Evolutionary conservation across 441 rosid genomes (phyloP).

Genomic region (Eutrema salsugineum): DNA sequence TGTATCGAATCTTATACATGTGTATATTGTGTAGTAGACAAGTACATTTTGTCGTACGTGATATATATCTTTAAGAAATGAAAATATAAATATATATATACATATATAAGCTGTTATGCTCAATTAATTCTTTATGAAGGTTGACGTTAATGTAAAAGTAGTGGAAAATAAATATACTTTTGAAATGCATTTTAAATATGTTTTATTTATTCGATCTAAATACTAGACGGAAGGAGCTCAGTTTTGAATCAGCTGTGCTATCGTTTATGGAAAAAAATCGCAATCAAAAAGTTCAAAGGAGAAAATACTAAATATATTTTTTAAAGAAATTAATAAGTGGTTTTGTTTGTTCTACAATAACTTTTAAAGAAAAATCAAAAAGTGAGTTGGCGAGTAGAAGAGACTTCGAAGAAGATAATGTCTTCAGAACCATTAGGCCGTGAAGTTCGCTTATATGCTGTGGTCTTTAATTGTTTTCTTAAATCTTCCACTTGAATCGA

Average conservation of each 20-base stretch:
- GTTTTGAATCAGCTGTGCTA: slow-evolving; percentile 21
- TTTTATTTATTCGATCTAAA: neutral
- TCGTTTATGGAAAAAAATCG: slow-evolving; percentile 17
- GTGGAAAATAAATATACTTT: neutral
- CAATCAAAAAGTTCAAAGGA: neutral
- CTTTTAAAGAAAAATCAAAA: slow-evolving; percentile 6
- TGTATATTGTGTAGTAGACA: neutral
- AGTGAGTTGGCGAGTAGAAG: slow-evolving; percentile 17
- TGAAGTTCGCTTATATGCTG: slow-evolving; percentile 14
- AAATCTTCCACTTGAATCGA: slow-evolving; percentile 6
- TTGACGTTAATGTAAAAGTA: neutral
- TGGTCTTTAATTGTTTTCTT: slow-evolving; percentile 3
- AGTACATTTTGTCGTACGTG: slow-evolving; percentile 11
- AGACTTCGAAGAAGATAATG: slow-evolving; percentile 1
- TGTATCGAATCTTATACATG: neutral
- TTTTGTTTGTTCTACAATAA: neutral
- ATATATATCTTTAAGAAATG: neutral
- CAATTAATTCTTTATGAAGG: neutral
- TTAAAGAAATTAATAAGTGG: neutral
- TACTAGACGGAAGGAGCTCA: slow-evolving; percentile 7
- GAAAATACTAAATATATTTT: neutral
- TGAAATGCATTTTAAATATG: neutral
- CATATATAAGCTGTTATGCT: neutral
- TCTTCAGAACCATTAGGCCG: neutral
- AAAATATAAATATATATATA: neutral